Percentiles rank a stretch among this genome's conserved stretches.
These are phyloP conservation scores for Chlorella sorokiniana DNA, from an alignment of 139 green algal species.

Conservation along the genomic window DNA sequence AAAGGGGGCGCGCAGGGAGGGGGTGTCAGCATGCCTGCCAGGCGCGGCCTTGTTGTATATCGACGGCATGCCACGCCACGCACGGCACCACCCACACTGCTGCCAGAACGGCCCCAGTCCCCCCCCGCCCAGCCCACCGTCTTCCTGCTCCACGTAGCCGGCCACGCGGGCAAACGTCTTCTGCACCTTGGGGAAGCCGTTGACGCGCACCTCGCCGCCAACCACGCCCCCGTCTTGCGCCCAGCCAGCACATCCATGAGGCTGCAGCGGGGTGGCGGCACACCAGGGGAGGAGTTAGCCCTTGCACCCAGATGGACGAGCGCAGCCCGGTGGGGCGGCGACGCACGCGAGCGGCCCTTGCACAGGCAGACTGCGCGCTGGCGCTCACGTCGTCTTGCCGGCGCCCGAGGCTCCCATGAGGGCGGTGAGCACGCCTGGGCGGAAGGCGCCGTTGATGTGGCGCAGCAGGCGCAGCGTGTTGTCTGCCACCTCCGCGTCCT, in stretches of 20 bases:
- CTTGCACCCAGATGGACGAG: not conserved
- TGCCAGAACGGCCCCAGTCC: not conserved
- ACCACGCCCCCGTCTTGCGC: slow-evolving; percentile 59
- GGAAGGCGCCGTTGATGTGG: slow-evolving; percentile 51
- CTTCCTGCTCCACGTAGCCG: slow-evolving; percentile 46
- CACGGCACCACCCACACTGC: not conserved
- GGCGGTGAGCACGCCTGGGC: slow-evolving; percentile 55
- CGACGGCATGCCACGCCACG: not conserved
- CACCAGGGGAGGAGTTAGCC: not conserved
- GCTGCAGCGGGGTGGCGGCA: not conserved
- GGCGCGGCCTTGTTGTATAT: too few species aligned
- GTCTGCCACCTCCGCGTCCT: slow-evolving; percentile 11
- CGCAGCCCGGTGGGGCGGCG: too few species aligned
- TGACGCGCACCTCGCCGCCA: slow-evolving; percentile 64
- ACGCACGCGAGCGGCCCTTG: not conserved
- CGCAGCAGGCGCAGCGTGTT: slow-evolving; percentile 38
- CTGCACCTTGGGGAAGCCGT: slow-evolving; percentile 54
- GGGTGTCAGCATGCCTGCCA: too few species aligned
- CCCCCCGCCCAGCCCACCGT: not conserved
- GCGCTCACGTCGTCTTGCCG: slow-evolving; percentile 52
- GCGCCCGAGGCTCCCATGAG: slow-evolving; percentile 57
- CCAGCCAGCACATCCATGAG: slow-evolving; percentile 58
- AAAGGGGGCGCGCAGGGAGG: not conserved
- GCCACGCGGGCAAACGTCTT: slow-evolving; percentile 51
- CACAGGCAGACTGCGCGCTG: too few species aligned